Evolutionary conservation across 2,329 filamentous ascomycete genomes (phyloP), one percentile per base, ranked within the genome.

Genomic region (Penicillium sp.): DNA sequence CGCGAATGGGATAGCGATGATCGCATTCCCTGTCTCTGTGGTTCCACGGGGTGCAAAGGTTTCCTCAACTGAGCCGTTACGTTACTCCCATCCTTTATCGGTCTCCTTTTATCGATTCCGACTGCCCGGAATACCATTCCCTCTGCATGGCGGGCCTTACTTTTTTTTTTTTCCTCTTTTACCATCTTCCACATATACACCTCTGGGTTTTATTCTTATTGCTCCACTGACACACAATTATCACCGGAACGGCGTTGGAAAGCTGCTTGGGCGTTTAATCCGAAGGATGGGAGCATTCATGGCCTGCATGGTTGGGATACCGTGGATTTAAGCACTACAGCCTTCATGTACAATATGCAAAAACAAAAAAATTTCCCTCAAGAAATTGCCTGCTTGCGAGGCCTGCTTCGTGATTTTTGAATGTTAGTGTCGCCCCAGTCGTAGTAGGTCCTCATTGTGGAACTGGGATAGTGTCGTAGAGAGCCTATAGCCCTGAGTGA

Each of bases 1-100:
- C 87, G 93, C 61, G 93, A 98, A 72, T 88, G 94, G 64, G 90
- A 90, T 63, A 94, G 89, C 59, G 82, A 90, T 54, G 93, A 98
- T 70, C 88, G 93, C 55, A 96, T 98, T 61, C 93, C 93, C 43
- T 98, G 93, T 76, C 83, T 98, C 43, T 98, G 93, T 70, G 93
- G 93, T 51, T 96, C 91, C 38, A 83, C 90, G 28, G 90, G 89
- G 41, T 98, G 93, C 77, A 98, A 98, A 77, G 93, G 93, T 55
- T 98, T 97, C 76, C 88, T 98, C 72, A 98, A 98, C 73, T 98
- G 78, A 78, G 81, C 55, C 9, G 29, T 28, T 39, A 43, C 25
- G 36, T 45, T 37, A 46, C 26, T 32, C 39, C 32, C 7, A 8
- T 36, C 29, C 32, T n/a, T 25, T 43, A 42, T 32, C 33, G 29